A percentile compares a stretch with the other conserved stretches of the same genome.
phyloP scores from a whole-genome alignment of 2,329 filamentous ascomycete genomes.

The Neonectria hederae region DNA sequence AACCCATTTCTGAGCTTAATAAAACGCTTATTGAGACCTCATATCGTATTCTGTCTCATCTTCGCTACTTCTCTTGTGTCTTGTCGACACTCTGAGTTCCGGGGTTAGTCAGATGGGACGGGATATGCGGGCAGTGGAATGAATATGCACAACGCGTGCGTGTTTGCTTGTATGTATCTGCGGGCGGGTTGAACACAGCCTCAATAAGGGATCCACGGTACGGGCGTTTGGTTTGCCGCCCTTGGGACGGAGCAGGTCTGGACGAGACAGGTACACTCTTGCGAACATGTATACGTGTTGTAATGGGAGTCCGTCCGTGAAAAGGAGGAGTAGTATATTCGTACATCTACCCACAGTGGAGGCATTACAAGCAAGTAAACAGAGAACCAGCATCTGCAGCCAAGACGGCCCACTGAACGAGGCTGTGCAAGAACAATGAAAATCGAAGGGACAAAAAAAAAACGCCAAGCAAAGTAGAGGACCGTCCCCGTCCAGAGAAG shows the following conservation, averaged over 20 bases:
- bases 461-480: neutral
- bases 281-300: neutral
- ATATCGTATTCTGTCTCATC: too few species aligned
- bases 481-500: neutral
- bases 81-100: neutral
- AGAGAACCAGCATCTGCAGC: neutral
- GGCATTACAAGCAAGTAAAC: neutral
- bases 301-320: neutral
- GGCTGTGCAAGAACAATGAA: neutral
- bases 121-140: neutral
- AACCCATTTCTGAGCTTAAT: slow-evolving; percentile 2
- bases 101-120: neutral
- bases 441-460: too few species aligned
- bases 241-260: neutral
- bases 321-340: neutral
- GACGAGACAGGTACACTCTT: neutral
- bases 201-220: neutral
- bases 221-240: neutral
- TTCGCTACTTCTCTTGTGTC: neutral
- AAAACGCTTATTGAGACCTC: neutral
- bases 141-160: neutral
- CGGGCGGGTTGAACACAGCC: slow-evolving; percentile 7
- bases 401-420: neutral
- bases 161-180: slow-evolving; percentile 3
- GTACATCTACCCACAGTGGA: neutral